Conservation (phyloP, 768 basidiomycete genomes). For the Mycena floridula region DNA sequence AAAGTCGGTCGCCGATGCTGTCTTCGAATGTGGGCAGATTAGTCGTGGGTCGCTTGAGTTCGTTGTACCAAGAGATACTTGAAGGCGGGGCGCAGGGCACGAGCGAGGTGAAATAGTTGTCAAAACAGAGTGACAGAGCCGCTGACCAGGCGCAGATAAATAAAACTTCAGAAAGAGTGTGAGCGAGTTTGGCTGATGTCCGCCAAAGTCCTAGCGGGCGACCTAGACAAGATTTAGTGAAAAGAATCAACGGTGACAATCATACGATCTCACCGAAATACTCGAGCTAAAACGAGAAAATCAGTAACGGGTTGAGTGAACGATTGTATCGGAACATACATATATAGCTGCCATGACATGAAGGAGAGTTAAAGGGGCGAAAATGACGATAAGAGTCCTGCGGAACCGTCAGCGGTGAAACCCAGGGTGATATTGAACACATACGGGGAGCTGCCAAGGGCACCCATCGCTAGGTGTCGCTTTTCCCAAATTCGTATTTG, state of each 20-base stretch:
- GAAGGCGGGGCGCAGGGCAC: constrained; percentile 66
- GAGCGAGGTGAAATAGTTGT: constrained; percentile 86
- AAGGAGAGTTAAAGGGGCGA: constrained; percentile 74
- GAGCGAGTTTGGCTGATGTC: constrained; percentile 79
- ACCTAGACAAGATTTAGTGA: too few relatives aligned
- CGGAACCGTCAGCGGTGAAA: too few relatives aligned
- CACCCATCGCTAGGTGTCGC: constrained; percentile 48
- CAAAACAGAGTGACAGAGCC: constrained; percentile 80
- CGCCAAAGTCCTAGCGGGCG: constrained; percentile 89
- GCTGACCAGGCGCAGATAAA: constrained; percentile 96
- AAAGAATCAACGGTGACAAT: too few relatives aligned
- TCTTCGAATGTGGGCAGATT: constrained; percentile 36
- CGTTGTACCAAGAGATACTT: constrained; percentile 67
- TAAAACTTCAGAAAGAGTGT: constrained; percentile 82
- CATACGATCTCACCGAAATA: too few relatives aligned
- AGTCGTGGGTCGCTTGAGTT: constrained; percentile 48
- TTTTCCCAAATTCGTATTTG: constrained; percentile 60
- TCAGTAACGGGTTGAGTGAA: constrained; percentile 9
- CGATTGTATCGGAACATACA: constrained; percentile 36
- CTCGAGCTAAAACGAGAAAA: constrained; percentile 61
- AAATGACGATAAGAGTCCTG: constrained; percentile 80
- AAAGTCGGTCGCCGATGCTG: constrained; percentile 52
- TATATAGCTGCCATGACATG: constrained; percentile 87
- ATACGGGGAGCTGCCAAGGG: constrained; percentile 78
- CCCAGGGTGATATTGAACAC: constrained; percentile 20